Base-by-base conservation (phyloP, 208 protist genomes). In the Trypanosomatidae sp. region DNA sequence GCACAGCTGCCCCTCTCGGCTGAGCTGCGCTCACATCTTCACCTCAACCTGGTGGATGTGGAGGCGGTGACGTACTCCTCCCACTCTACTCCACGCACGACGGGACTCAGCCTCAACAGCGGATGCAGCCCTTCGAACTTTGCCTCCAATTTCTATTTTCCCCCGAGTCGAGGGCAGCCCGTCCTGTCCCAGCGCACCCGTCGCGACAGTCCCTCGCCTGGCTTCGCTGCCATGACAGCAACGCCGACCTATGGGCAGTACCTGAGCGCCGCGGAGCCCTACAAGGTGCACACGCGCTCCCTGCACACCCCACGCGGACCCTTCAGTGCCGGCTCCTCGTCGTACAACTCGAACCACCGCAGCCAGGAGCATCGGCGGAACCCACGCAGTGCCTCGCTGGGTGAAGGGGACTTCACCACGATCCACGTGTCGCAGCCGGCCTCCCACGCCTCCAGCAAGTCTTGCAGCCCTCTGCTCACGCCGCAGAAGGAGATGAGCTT, bases 21-120 rank as follows among this genome's bases (percentile, higher is more conserved):
- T 0, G 71, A 81, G n/a, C 52, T 86, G 50, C 81, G 81, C 43
- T 44, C 76, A 1, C 62, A 47, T 0, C 64, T 86, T 19, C 76
- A 71, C 8, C 81, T 86, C 39, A 74, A 73, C 28, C 28, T 73
- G 3, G 55, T 77, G 12, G 78, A 82, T 25, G 50, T 33, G 6
- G 72, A 80, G 15, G 76, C 67, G 28, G 44, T 50, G 12, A 79
- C 78, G 9, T 86, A 86, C 81, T 66, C 66, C 44, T 82, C 81
- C 10, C 74, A 84, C 58, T 71, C 62, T 10, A 74, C 74, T 8
- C 59, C 80, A 9, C 71, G 49, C 25, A 47, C 55, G 3, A 33
- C 52, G 28, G 39, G 28, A 1, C 7, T 52, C 9, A 68, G 50
- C 28, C 8, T 64, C 0, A 22, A 17, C 44, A 28, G 52, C 47